Percentiles rank a stretch among this genome's conserved stretches.
Conservation (phyloP, 2,329 filamentous ascomycete genomes). For the Lasiodiplodia gonubiensis region DNA sequence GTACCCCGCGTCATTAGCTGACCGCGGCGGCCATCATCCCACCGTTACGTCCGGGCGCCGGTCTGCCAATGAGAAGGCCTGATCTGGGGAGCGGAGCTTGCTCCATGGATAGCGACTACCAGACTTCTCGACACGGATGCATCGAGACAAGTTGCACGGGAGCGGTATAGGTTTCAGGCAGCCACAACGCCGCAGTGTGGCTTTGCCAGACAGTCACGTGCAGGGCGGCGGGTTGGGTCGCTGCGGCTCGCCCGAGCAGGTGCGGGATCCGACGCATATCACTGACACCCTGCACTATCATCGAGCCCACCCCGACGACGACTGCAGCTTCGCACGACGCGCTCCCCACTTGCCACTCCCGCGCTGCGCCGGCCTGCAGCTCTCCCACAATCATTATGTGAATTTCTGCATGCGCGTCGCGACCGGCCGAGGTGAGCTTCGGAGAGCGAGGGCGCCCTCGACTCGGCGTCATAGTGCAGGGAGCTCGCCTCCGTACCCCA, state of each 20-base stretch:
- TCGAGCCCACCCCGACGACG: neutral
- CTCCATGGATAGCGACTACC: too few relatives aligned
- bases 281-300: neutral
- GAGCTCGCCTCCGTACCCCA: slow-evolving; percentile 7
- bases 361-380: neutral
- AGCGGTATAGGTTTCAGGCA: neutral
- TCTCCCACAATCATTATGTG: neutral
- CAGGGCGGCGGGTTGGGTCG: neutral
- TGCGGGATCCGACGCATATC: slow-evolving; percentile 19
- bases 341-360: neutral
- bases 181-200: neutral
- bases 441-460: neutral
- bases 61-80: neutral
- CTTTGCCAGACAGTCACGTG: neutral
- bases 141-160: neutral
- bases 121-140: too few relatives aligned
- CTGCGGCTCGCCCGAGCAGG: neutral
- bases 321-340: neutral
- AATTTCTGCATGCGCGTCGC: too few relatives aligned
- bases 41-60: neutral
- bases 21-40: slow-evolving; percentile 8
- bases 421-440: neutral
- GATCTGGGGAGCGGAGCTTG: too few relatives aligned
- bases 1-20: slow-evolving; percentile 8
- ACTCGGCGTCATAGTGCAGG: slow-evolving; percentile 17